These are phyloP conservation scores for Crucihimalaya himalaica DNA, from an alignment of 345 rosid species.

Conservation along the genomic window DNA sequence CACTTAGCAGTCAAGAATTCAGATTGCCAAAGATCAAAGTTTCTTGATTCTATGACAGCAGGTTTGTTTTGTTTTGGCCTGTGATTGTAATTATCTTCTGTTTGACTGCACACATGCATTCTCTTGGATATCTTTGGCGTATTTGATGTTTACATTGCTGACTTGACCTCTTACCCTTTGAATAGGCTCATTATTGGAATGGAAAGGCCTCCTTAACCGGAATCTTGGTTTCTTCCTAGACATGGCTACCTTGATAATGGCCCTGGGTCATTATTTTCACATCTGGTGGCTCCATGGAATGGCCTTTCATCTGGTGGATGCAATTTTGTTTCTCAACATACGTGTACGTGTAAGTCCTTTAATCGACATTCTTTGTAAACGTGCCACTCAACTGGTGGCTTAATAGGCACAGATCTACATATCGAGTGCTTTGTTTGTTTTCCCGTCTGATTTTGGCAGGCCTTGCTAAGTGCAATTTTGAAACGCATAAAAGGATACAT, in stretches of 20 bases:
- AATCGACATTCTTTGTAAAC: not conserved
- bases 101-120: not conserved
- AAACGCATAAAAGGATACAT: slow-evolving; percentile 74
- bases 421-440: slow-evolving; percentile 11
- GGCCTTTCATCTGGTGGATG: slow-evolving; percentile 52
- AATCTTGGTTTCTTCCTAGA: slow-evolving; percentile 78
- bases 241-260: slow-evolving; percentile 76
- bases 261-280: slow-evolving; percentile 57
- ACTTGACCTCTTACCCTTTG: not conserved
- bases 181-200: slow-evolving; percentile 74
- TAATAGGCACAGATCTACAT: not conserved
- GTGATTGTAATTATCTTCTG: not conserved
- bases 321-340: slow-evolving; percentile 67
- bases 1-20: slow-evolving; percentile 55
- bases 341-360: slow-evolving; percentile 62
- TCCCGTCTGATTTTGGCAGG: slow-evolving; percentile 47
- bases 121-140: not conserved
- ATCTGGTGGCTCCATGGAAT: slow-evolving; percentile 90
- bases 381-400: not conserved
- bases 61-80: slow-evolving; percentile 41
- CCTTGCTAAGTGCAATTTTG: slow-evolving; percentile 69
- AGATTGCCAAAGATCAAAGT: slow-evolving; percentile 53
- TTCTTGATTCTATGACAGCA: slow-evolving; percentile 55
- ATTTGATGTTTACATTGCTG: not conserved
- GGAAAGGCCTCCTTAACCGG: slow-evolving; percentile 75